Conservation (phyloP, 2,329 filamentous ascomycete genomes). For the Salinomyces thailandicus region DNA sequence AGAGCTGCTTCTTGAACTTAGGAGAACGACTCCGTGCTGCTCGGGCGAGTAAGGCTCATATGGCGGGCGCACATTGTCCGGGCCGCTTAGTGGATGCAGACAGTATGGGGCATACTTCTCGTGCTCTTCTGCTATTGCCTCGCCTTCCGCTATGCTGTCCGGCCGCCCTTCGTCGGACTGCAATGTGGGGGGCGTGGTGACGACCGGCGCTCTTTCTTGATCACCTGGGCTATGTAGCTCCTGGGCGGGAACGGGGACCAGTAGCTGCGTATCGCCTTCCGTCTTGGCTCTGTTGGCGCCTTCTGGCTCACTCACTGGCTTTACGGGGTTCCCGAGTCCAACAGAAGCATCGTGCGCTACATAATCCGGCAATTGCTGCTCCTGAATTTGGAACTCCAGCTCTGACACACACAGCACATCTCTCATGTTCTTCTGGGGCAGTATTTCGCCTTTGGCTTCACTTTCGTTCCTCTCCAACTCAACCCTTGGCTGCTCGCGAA, state of each 20-base stretch:
- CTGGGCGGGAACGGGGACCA: neutral
- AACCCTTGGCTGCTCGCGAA: no score
- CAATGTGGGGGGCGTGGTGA: no score
- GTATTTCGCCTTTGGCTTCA: no score
- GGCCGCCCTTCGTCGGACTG: neutral
- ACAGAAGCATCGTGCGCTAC: no score
- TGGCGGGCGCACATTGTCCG: neutral
- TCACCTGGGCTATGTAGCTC: no score
- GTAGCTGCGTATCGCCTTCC: neutral
- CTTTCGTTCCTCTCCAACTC: no score
- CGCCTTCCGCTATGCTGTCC: constrained; percentile 4
- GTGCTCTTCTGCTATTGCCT: constrained; percentile 2
- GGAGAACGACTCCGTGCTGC: neutral
- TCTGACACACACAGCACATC: no score
- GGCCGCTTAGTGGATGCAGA: neutral
- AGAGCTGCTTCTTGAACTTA: neutral
- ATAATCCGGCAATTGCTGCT: no score
- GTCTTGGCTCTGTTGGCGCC: neutral
- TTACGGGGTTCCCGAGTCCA: no score
- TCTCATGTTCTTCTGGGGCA: no score
- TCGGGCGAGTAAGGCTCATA: neutral
- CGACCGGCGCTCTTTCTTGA: no score
- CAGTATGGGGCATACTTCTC: constrained; percentile 5
- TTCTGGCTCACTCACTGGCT: neutral
- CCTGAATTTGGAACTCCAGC: no score